Percentiles rank a stretch among this genome's conserved stretches.
phyloP scores from a whole-genome alignment of 1,284 basidiomycete species.

The Leccinum solheimii region DNA sequence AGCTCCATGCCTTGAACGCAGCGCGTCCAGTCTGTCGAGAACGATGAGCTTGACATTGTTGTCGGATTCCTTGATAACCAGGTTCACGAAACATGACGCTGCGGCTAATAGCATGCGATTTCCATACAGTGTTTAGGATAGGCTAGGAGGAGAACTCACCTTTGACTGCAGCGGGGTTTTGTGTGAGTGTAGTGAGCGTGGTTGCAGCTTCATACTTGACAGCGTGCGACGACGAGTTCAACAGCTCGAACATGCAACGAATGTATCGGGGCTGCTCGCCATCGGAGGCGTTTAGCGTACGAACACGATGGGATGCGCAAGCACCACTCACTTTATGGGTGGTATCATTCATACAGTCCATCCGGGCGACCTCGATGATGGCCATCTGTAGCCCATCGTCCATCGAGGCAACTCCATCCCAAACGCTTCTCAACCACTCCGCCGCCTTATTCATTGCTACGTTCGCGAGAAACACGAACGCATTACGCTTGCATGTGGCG shows the following conservation, averaged over 20 bases:
- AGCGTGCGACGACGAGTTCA: constrained; percentile 88
- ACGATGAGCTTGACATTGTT: constrained; percentile 99
- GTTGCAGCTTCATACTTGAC: constrained; percentile 99
- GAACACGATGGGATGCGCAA: constrained; percentile 6
- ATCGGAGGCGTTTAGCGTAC: constrained; percentile 13
- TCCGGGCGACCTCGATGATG: constrained; percentile 91
- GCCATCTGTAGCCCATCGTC: constrained; percentile 97
- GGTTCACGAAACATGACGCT: constrained; percentile 85
- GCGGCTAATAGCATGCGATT: constrained; percentile 60
- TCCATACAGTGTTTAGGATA: background rate
- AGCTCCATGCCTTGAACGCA: constrained; percentile 88
- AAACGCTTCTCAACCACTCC: constrained; percentile 85
- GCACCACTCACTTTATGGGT: constrained; percentile 66
- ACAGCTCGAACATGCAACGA: constrained; percentile 91
- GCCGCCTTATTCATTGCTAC: constrained; percentile 90
- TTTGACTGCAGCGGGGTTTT: constrained; percentile 96
- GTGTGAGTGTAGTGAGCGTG: constrained; percentile 91
- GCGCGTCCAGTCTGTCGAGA: constrained; percentile 84
- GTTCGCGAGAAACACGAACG: constrained; percentile 92
- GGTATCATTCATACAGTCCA: constrained; percentile 87
- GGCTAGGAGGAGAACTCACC: constrained; percentile 44
- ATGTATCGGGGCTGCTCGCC: constrained; percentile 81
- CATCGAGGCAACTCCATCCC: constrained; percentile 81
- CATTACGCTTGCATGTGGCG: constrained; percentile 96
- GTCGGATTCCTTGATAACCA: constrained; percentile 94